Base-by-base conservation (phyloP, 176 grass and related monocot species). In the Oryza officinalis region DNA sequence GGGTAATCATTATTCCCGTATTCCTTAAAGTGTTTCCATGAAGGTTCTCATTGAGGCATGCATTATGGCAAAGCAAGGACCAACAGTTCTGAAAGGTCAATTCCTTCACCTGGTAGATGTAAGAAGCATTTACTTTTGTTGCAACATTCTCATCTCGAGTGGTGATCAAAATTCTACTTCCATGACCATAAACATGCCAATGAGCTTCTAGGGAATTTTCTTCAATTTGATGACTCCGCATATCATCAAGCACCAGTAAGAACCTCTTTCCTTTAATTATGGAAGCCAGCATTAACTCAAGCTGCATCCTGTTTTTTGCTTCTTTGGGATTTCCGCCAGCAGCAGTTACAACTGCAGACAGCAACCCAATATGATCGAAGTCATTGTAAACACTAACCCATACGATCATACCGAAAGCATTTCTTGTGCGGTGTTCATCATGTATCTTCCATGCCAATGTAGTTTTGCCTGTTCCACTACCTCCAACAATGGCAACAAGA, bases 141-240 rank as follows among this genome's bases (percentile, higher is more conserved):
- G 33, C 78, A 63, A 90, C 61, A 69, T 37, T 75, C 49, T 90
- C 67, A 75, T 93, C 80, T 81, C 26, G 80, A 33, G 85, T 86
- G 18, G 88, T 93, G 25, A 93, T 83, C 78, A 90, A 60, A 78
- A 90, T 83, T 40, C 88, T 66, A 66, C 74, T 90, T 40, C 85
- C 85, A 64, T 63, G 45, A 79, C 70, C 78, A 69, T 63, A 76
- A 22, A 60, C 10, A 83, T 83, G 59, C 54, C 67, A 86, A 3
- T 54, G 61, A 45, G 52, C 50, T 15, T 83, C 61, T 63, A 83
- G 80, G 22, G 60, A 85, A 72, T 90, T 81, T 25, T 90, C 76
- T 83, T 47, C 82, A 61, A 88, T 86, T 44, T 87, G 72, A 66
- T 83, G 30, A 54, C 57, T 40, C 2, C 31, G 15, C 1, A 90